phyloP scores from a whole-genome alignment of 306 rosid genomes.

The Heteromeles arbutifolia region DNA sequence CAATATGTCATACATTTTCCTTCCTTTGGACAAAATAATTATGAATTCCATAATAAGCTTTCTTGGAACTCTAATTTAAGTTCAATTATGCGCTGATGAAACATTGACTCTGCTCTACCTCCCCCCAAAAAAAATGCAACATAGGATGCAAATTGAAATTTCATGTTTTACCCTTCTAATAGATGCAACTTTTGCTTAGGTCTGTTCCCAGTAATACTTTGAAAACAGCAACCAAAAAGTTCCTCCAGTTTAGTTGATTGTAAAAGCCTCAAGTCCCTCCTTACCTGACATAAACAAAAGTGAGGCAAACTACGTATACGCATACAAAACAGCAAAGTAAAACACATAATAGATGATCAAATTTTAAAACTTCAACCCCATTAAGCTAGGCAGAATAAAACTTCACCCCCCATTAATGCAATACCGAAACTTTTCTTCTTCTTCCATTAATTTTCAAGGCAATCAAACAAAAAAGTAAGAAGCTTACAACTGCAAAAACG shows the following conservation, averaged over 20 bases:
- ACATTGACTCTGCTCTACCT: neutral
- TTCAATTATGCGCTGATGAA: neutral
- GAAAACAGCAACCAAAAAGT: constrained; percentile 56
- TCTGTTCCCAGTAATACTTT: constrained; percentile 54
- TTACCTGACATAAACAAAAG: constrained; percentile 40
- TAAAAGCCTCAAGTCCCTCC: constrained; percentile 67
- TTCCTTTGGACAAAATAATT: neutral
- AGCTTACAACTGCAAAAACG: neutral
- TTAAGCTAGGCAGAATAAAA: neutral
- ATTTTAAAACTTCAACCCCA: neutral
- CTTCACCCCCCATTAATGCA: neutral
- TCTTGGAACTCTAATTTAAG: neutral
- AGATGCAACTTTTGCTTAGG: constrained; percentile 76
- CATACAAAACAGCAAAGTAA: neutral
- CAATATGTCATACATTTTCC: neutral
- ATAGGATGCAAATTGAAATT: neutral
- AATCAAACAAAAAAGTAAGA: neutral
- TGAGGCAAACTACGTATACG: neutral
- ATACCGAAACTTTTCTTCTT: neutral
- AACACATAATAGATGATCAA: neutral
- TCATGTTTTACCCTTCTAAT: constrained; percentile 51
- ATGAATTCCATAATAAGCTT: neutral
- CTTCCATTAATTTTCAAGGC: neutral
- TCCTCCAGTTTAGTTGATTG: constrained; percentile 60
- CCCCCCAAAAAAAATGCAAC: neutral